Conservation (phyloP, 2,329 filamentous ascomycete species). For the Graphium sp. region DNA sequence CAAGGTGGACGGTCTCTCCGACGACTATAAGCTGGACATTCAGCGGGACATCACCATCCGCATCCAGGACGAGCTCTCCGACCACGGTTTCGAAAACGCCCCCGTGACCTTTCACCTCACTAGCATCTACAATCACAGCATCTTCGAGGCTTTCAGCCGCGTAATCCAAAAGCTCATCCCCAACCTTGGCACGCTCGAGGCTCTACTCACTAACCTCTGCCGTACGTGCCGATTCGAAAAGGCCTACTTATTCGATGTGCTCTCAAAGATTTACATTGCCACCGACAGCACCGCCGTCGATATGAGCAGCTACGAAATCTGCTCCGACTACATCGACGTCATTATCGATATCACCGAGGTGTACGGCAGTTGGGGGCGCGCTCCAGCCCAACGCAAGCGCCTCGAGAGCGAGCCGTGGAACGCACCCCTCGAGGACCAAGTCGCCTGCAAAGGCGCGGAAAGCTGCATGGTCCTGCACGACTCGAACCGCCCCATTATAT, state of each 20-base stretch:
- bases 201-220: conserved; percentile 84
- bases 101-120: conserved; percentile 92
- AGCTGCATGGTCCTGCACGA: conserved; percentile 52
- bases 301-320: conserved; percentile 94
- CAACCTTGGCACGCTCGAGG: conserved; percentile 80
- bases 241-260: conserved; percentile 92
- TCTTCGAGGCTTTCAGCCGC: conserved; percentile 96
- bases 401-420: conserved; percentile 46
- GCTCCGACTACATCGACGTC: conserved; percentile 95
- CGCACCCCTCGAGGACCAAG: conserved; percentile 42
- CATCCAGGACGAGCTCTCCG: conserved; percentile 88
- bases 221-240: conserved; percentile 93
- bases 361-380: conserved; percentile 60
- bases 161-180: conserved; percentile 97
- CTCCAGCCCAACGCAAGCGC: conserved; percentile 32
- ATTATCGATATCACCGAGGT: conserved; percentile 95
- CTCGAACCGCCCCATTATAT: conserved; percentile 44
- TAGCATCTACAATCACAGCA: conserved; percentile 95
- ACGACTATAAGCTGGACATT: conserved; percentile 91
- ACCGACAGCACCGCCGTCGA: conserved; percentile 88
- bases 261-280: conserved; percentile 97
- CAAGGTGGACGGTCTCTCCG: conserved; percentile 93
- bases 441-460: conserved; percentile 49
- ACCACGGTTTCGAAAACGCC: conserved; percentile 84
- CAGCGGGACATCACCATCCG: conserved; percentile 93